phyloP scores from a whole-genome alignment of 805 yeast genomes.

The Sporopachydermia quercuum region DNA sequence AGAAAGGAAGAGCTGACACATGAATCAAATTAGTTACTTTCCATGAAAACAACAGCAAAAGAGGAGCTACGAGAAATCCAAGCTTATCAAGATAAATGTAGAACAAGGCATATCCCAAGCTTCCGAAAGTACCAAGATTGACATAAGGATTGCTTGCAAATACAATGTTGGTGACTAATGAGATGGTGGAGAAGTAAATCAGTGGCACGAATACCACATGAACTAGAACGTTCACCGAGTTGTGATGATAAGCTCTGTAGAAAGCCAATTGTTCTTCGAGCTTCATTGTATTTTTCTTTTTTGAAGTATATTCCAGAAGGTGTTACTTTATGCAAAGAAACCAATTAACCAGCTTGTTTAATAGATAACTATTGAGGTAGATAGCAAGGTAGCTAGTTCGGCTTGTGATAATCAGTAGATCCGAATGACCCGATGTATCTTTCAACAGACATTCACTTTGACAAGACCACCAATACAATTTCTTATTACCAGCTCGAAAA shows the following conservation, averaged over 20 bases:
- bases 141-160: conserved; percentile 11
- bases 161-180: conserved; percentile 21
- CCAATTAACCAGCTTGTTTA: no score
- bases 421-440: no score
- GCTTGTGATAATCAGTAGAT: no score
- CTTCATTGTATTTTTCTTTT: no score
- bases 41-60: conserved; percentile 19
- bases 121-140: conserved; percentile 33
- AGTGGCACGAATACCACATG: conserved; percentile 73
- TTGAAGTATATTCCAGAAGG: no score
- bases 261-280: conserved; percentile 42
- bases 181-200: conserved; percentile 42
- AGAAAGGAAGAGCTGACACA: no score
- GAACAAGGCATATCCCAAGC: conserved; percentile 36
- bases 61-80: conserved; percentile 30
- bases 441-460: no score
- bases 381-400: no score
- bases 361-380: no score
- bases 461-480: no score
- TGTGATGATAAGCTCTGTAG: conserved; percentile 40
- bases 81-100: conserved; percentile 43
- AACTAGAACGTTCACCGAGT: conserved; percentile 50
- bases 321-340: no score
- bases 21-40: conserved; percentile 14
- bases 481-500: no score